Percentiles rank a stretch among this genome's conserved stretches.
phyloP scores from a whole-genome alignment of 805 yeast genomes.

The Wickerhamiella nectarea region DNA sequence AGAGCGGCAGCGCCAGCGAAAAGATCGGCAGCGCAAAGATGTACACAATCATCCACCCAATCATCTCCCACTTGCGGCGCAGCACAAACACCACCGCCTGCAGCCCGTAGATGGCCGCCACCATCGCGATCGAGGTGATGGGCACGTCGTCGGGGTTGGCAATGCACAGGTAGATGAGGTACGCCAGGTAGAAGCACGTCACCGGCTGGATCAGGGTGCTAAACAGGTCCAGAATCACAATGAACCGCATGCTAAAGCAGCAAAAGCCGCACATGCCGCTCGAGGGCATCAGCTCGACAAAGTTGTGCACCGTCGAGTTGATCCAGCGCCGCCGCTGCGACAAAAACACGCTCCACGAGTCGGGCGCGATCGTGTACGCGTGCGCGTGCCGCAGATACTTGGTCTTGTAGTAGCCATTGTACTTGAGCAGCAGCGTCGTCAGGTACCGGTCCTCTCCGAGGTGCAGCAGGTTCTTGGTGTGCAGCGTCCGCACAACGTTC shows the following conservation, averaged over 20 bases:
- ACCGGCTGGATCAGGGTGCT: slow-evolving; percentile 51
- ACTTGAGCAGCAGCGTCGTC: slow-evolving; percentile 41
- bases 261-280: slow-evolving; percentile 51
- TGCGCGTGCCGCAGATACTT: slow-evolving; percentile 44
- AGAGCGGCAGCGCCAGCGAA: slow-evolving; percentile 43
- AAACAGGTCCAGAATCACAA: slow-evolving; percentile 41
- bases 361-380: slow-evolving; percentile 49
- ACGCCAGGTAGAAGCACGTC: slow-evolving; percentile 35
- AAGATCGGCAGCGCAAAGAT: slow-evolving; percentile 45
- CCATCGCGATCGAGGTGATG: slow-evolving; percentile 39
- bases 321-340: slow-evolving; percentile 61
- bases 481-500: slow-evolving; percentile 44
- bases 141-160: slow-evolving; percentile 38
- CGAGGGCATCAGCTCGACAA: slow-evolving; percentile 45
- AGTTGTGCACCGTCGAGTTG: slow-evolving; percentile 50
- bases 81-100: slow-evolving; percentile 42
- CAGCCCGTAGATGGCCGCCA: slow-evolving; percentile 43
- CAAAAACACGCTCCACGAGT: slow-evolving; percentile 39
- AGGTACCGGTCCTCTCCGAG: slow-evolving; percentile 51
- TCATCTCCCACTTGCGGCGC: slow-evolving; percentile 32
- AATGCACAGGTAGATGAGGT: slow-evolving; percentile 39
- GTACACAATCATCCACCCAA: slow-evolving; percentile 44
- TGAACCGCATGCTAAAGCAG: slow-evolving; percentile 51
- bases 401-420: slow-evolving; percentile 43
- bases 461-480: slow-evolving; percentile 44